Base-by-base conservation (phyloP, 768 basidiomycete genomes). In the Crucibulum laeve region DNA sequence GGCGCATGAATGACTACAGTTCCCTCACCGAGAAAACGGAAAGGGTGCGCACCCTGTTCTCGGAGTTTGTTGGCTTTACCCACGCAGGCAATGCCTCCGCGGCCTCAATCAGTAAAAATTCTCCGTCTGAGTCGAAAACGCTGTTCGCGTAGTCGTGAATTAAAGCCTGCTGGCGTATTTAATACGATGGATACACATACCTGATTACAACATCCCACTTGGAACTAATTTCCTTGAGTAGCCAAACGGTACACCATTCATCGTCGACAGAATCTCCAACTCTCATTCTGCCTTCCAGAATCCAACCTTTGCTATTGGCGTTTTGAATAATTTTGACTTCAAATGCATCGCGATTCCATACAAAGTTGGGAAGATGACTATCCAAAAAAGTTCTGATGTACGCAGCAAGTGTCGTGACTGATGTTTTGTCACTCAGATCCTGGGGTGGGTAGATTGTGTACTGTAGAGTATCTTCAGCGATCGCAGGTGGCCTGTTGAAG, bases 251-350 rank as follows among this genome's bases (percentile, higher is more conserved):
- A 59, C 84, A 85, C 96, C 96, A 99, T 64, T 99, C 96, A 55
- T 99, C 96, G 61, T 99, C 94, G n/a, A 98, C 77, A 41, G 83
- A 88, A 64, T 99, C 96, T 2, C 96, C 95, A 18, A 98, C 88
- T 35, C 93, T 73, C 84, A 94, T 89, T 35, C 73, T 69, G 6
- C 94, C 92, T 56, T 91, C 83, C 1, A 97, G 64, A 32, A 82
- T 67, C 67, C 76, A 83, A n/a, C 62, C 69, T 40, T 66, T 47
- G 14, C 55, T 56, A 4, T 59, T 57, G 11, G 61, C 54, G 51
- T 80, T 69, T 17, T 69, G 60, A 5, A 73, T 76, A 14, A 87
- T 73, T 55, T 87, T 88, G 48, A 91, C 66, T 57, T 90, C 84
- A 53, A 91, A 91, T 7, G 79, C 56, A 64, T 92, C 90, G 40